Evolutionary conservation across 116 monocot genomes (phyloP).

Genomic region (Trichopus zeylanicus): DNA sequence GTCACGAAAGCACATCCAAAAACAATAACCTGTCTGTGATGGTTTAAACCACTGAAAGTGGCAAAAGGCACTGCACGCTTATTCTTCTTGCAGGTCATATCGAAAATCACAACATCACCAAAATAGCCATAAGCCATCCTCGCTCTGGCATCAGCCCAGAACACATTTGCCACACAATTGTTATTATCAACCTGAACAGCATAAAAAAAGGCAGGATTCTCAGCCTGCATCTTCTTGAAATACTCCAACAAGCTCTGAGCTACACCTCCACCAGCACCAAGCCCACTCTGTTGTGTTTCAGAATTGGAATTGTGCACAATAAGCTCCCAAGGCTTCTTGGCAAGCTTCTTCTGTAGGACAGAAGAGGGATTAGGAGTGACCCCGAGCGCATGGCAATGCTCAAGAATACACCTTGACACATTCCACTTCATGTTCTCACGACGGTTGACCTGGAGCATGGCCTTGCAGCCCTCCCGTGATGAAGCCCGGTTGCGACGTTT

Average conservation of each 20-base stretch:
- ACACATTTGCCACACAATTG: constrained; percentile 75
- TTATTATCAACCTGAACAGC: constrained; percentile 66
- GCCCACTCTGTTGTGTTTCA: constrained; percentile 42
- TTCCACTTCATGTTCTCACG: constrained; percentile 60
- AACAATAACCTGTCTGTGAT: constrained; percentile 62
- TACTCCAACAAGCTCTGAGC: constrained; percentile 87
- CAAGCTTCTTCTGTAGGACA: constrained; percentile 42
- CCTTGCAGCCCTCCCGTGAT: constrained; percentile 79
- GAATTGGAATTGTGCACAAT: constrained; percentile 6
- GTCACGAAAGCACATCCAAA: constrained; percentile 86
- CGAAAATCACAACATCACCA: constrained; percentile 65
- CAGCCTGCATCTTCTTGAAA: constrained; percentile 82
- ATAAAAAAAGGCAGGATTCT: constrained; percentile 88
- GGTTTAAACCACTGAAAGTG: constrained; percentile 78
- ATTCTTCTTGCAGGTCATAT: constrained; percentile 71
- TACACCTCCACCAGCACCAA: constrained; percentile 79
- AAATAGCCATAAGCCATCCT: constrained; percentile 65
- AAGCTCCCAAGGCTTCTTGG: constrained; percentile 70
- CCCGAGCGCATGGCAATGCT: constrained; percentile 74
- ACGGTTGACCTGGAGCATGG: constrained; percentile 95
- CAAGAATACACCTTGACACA: constrained; percentile 55
- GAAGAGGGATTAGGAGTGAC: constrained; percentile 23
- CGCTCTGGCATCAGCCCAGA: constrained; percentile 86
- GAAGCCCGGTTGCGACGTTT: constrained; percentile 72
- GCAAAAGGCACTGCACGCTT: constrained; percentile 65